Base-by-base conservation (phyloP, 805 yeast species). In the Metschnikowia peoriensis region DNA sequence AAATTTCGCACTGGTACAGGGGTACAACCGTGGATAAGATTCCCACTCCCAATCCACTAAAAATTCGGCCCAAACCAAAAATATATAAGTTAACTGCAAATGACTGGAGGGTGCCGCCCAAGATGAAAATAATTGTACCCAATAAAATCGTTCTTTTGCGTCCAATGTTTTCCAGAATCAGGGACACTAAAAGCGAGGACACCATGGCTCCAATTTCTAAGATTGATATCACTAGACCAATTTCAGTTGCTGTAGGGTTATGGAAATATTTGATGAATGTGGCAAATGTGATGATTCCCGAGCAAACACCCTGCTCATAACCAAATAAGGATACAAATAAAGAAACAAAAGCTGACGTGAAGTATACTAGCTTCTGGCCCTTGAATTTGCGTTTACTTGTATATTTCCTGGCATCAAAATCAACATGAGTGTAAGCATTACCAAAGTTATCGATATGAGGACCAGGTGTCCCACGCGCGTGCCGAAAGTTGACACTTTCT, bases 41-140 rank as follows among this genome's bases (percentile, higher is more conserved):
- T 3, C 97, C 97, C 28, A 90, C 92, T 1, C 96, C 96, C n/a
- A 89, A 59, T 15, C 97, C 97, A 39, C 89, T 79, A 44, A 89
- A 78, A 32, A 88, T 81, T 60, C 97, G 74, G 2, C 96, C 96
- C 12, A 83, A 61, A n/a, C 86, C 82, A 72, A 90, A 77, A 41
- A 80, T 62, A 58, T 68, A 63, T 66, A 89, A 76, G 56, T 75
- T 77, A 6, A 68, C 63, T 2, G 93, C 78, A 55, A 79, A 73
- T 17, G 56, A 42, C 52, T 60, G 63, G 15, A 60, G 52, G 4
- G 51, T 41, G 17, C 63, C 63, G 32, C 63, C 63, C 5, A 52
- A 44, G 7, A 59, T 57, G 43, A 60, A 60, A 1, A 60, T 50
- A 10, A 42, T 44, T 8, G 63, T 59, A 11, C 63, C 63, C 34